A percentile compares a stretch with the other conserved stretches of the same genome.
Evolutionary conservation across 441 rosid species (phyloP).

Genomic region (Isatis lusitanica): DNA sequence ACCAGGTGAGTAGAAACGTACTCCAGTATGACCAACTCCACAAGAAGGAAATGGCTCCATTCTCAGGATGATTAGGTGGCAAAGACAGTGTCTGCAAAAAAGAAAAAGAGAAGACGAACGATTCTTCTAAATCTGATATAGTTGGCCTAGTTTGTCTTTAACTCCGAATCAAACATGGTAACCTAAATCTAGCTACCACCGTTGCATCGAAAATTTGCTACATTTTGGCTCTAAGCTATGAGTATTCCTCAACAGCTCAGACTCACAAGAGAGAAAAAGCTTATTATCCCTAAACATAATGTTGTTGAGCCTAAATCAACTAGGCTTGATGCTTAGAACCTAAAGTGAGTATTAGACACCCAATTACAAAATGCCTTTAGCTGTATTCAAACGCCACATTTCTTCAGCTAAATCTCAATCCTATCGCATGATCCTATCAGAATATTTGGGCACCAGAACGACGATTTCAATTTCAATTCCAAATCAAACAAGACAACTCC

Average conservation of each 20-base stretch:
- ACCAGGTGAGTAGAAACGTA: constrained; percentile 97
- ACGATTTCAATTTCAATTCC: not conserved
- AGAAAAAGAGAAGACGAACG: not conserved
- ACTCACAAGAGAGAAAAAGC: not conserved
- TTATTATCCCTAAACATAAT: not conserved
- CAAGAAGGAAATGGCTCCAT: constrained; percentile 79
- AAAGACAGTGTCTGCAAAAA: constrained; percentile 54
- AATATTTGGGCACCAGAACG: not conserved
- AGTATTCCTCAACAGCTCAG: not conserved
- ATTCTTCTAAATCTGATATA: not conserved
- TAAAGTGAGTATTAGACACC: not conserved
- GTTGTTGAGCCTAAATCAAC: not conserved
- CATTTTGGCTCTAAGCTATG: not conserved
- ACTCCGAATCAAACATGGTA: not conserved
- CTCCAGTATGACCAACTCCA: constrained; percentile 99
- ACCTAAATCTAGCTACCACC: constrained; percentile 4
- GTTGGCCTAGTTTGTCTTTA: not conserved
- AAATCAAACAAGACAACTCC: not conserved
- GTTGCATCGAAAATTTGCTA: not conserved
- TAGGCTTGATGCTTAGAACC: not conserved
- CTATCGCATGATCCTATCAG: not conserved
- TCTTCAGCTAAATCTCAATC: not conserved
- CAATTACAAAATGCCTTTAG: not conserved
- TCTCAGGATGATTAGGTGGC: constrained; percentile 50
- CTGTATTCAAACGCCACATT: not conserved